Conservation (phyloP, 2,329 filamentous ascomycete species). For the Arachnomyces sp. region DNA sequence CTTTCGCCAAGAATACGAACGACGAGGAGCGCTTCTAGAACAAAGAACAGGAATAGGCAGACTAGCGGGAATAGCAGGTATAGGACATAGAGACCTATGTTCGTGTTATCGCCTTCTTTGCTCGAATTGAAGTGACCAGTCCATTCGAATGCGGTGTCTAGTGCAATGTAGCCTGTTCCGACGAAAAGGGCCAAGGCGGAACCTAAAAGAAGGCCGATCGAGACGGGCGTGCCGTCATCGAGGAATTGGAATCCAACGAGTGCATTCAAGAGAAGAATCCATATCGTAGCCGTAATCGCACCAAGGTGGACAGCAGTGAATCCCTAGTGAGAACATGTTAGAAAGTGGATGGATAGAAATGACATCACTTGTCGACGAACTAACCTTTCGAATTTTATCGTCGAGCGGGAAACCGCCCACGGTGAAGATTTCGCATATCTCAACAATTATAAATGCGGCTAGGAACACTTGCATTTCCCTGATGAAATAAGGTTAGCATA, state of each 20-base stretch:
- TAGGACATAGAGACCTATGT: conserved; percentile 84
- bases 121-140: conserved; percentile 68
- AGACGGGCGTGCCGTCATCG: conserved; percentile 85
- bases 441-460: conserved; percentile 73
- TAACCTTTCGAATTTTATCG: conserved; percentile 57
- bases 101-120: conserved; percentile 51
- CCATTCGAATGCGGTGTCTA: conserved; percentile 85
- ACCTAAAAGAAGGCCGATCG: conserved; percentile 63
- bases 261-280: conserved; percentile 87
- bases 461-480: conserved; percentile 98
- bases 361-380: conserved; percentile 41
- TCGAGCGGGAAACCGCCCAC: conserved; percentile 79
- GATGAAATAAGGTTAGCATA: conserved; percentile 7
- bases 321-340: conserved; percentile 47
- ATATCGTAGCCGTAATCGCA: conserved; percentile 77
- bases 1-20: conserved; percentile 77
- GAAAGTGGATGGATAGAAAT: not conserved
- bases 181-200: conserved; percentile 71
- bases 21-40: conserved; percentile 77
- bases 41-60: conserved; percentile 80
- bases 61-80: conserved; percentile 86
- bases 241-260: conserved; percentile 87
- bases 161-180: conserved; percentile 88
- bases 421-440: conserved; percentile 94
- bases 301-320: conserved; percentile 89